phyloP scores from a whole-genome alignment of 225 moss, liverwort and hornwort species.

The Sphagnum tenellum region DNA sequence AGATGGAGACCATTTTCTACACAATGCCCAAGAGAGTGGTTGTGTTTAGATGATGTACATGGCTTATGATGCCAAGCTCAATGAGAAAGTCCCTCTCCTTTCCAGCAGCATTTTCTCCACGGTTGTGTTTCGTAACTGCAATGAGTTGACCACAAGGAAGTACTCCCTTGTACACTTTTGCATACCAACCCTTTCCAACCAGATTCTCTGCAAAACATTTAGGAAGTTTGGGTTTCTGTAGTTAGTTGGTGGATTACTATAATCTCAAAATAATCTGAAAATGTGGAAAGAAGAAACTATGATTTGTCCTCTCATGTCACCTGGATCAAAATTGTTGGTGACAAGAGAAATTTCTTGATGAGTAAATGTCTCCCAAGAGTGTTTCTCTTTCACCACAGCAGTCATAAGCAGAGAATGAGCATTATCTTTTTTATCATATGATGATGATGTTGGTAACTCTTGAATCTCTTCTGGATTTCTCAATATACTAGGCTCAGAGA shows the following conservation, averaged over 20 bases:
- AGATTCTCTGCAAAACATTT: slow-evolving; percentile 49
- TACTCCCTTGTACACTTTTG: slow-evolving; percentile 69
- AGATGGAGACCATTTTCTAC: slow-evolving; percentile 87
- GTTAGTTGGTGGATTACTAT: too few relatives aligned
- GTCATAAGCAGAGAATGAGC: slow-evolving; percentile 42
- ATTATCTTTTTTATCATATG: slow-evolving; percentile 20
- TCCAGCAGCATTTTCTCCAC: slow-evolving; percentile 64
- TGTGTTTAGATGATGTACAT: slow-evolving; percentile 79
- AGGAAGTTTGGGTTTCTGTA: too few relatives aligned
- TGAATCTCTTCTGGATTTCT: slow-evolving; percentile 18
- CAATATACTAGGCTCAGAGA: slow-evolving; percentile 51
- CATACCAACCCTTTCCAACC: slow-evolving; percentile 96
- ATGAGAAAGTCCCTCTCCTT: slow-evolving; percentile 85
- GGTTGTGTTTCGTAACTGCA: slow-evolving; percentile 90
- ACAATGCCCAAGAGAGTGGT: slow-evolving; percentile 81
- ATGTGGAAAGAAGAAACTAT: too few relatives aligned
- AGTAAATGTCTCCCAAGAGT: slow-evolving; percentile 81
- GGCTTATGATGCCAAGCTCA: slow-evolving; percentile 86
- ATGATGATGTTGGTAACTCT: slow-evolving; percentile 1
- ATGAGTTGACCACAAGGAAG: slow-evolving; percentile 57
- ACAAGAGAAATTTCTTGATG: slow-evolving; percentile 61
- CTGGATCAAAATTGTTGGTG: slow-evolving; percentile 59
- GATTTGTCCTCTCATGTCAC: slow-evolving; percentile 10
- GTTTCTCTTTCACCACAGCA: slow-evolving; percentile 31
- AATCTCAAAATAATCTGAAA: too few relatives aligned